Base-by-base conservation (phyloP, 2,329 filamentous ascomycete species). In the Alternaria atra region DNA sequence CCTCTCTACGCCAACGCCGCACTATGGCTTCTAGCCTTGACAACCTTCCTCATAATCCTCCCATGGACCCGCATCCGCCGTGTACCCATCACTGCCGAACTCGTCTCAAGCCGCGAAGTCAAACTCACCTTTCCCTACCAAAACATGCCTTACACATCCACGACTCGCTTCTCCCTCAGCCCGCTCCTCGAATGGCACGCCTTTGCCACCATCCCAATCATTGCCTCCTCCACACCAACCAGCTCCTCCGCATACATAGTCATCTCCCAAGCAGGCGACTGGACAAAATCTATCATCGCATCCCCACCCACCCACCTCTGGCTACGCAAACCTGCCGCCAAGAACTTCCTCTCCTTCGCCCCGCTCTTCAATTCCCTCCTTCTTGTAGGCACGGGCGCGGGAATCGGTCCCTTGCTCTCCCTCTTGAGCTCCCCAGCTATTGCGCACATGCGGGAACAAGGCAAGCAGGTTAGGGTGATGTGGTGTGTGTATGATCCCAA, bases 1-100 rank as follows among this genome's bases (percentile, higher is more conserved):
- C 46, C 60, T 3, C 54, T 70, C 10, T 53, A 58, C 46, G 34
- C 32, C 1, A 65, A 66, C 23, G 56, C 71, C 0, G 60, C 67
- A 0, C 61, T 94, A 76, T 95, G 91, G 90, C 85, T 92, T 70
- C 82, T 94, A 17, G 68, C 87, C 27, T 73, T 86, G 34, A 88
- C 88, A 40, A 92, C 91, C 1, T 72, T 84, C 48, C 86, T 89
- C 67, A 85, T 94, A 67, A 81, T 90, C 52, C 87, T 90, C 44
- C 91, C 92, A 0, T 96, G 92, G 91, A 74, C 90, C 2, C 85
- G 87, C 63, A 86, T 95, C 23, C 86, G 90, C 55, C 88, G 86
- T 65, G 87, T 92, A 37, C 79, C 82, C 12, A 89, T 94, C 56
- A 80, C 84, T 20, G 81, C 89, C 7, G 87, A 92, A 71, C 80